A percentile compares a stretch with the other conserved stretches of the same genome.
These are phyloP conservation scores for Daedalea quercina DNA, from an alignment of 768 basidiomycete species.

Conservation along the genomic window DNA sequence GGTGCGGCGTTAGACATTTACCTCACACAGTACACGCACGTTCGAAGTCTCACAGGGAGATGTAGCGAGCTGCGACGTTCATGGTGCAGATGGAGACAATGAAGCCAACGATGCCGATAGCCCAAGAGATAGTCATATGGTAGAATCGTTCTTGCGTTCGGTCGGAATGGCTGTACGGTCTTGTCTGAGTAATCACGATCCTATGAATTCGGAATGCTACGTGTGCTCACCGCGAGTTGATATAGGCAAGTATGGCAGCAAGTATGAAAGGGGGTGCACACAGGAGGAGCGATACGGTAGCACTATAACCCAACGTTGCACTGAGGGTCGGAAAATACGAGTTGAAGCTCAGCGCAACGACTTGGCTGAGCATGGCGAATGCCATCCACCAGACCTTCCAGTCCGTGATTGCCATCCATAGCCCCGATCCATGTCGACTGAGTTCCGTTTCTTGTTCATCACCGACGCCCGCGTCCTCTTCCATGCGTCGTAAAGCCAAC, in stretches of 20 bases:
- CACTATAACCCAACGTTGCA: conserved; percentile 60
- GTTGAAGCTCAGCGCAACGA: conserved; percentile 66
- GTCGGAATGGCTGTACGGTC: conserved; percentile 60
- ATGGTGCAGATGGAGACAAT: conserved; percentile 57
- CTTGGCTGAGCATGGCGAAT: conserved; percentile 47
- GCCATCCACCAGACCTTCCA: conserved; percentile 84
- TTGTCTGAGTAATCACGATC: background rate
- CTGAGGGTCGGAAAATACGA: conserved; percentile 76
- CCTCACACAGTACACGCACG: background rate
- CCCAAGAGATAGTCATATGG: conserved; percentile 49
- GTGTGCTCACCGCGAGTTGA: conserved; percentile 37
- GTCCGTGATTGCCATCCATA: conserved; percentile 61
- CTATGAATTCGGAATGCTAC: background rate
- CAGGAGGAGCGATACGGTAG: conserved; percentile 59
- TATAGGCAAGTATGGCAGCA: conserved; percentile 50
- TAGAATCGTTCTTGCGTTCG: conserved; percentile 60
- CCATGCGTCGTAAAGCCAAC: conserved; percentile 53
- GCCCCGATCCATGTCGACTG: conserved; percentile 33
- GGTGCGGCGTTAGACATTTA: conserved; percentile 18
- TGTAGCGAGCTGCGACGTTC: conserved; percentile 56
- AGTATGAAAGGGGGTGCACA: conserved; percentile 76
- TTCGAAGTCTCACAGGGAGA: conserved; percentile 46
- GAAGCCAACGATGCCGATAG: conserved; percentile 68
- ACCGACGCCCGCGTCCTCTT: conserved; percentile 53
- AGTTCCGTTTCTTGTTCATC: conserved; percentile 41